These are phyloP conservation scores for Xylariaceae sp. DNA, from an alignment of 2,329 filamentous ascomycete genomes.

Conservation along the genomic window DNA sequence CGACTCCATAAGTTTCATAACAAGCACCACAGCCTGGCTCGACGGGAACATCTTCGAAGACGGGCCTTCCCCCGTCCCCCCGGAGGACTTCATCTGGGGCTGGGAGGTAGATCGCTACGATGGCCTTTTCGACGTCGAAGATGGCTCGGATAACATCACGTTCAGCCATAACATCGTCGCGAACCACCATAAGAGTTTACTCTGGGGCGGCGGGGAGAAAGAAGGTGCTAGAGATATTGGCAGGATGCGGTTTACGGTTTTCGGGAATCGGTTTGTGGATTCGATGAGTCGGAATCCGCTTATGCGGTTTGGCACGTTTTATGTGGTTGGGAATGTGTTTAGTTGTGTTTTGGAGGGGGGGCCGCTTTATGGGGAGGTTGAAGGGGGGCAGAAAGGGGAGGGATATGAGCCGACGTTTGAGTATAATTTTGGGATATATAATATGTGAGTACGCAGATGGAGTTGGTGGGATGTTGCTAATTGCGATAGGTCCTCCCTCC, in stretches of 20 bases:
- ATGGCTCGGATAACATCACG: slow-evolving; percentile 21
- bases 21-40: slow-evolving; percentile 17
- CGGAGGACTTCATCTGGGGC: slow-evolving; percentile 18
- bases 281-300: slow-evolving; percentile 21
- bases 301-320: slow-evolving; percentile 24
- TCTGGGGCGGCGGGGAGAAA: slow-evolving; percentile 24
- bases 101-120: slow-evolving; percentile 22
- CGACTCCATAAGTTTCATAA: slow-evolving; percentile 21
- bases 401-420: slow-evolving; percentile 20
- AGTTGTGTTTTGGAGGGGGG: slow-evolving; percentile 14
- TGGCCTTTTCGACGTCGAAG: slow-evolving; percentile 22
- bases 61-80: slow-evolving; percentile 11
- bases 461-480: not conserved
- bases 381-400: not conserved
- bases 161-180: slow-evolving; percentile 23
- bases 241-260: slow-evolving; percentile 23
- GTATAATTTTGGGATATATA: slow-evolving; percentile 23
- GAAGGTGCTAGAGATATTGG: slow-evolving; percentile 18
- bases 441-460: slow-evolving; percentile 12
- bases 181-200: slow-evolving; percentile 23
- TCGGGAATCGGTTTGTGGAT: slow-evolving; percentile 20
- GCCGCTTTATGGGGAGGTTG: slow-evolving; percentile 8
- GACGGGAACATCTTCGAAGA: slow-evolving; percentile 22
- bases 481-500: slow-evolving; percentile 16
- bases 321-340: slow-evolving; percentile 21